Evolutionary conservation across 176 grass and related monocot genomes (phyloP), one percentile per base, ranked within the genome.

Genomic region (Metroxylon sagu): DNA sequence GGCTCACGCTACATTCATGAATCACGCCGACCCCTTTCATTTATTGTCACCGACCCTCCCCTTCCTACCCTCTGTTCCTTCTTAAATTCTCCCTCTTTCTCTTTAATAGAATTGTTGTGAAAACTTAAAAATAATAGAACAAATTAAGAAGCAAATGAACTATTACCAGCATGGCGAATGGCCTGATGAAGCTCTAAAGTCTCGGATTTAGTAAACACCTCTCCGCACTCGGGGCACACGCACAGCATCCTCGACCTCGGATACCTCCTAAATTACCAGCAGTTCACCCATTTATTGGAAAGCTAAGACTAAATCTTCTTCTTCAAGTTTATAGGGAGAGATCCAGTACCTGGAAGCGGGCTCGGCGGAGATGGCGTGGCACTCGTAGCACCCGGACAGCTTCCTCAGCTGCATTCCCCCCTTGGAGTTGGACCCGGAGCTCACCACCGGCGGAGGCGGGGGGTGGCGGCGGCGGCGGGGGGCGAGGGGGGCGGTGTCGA

Each of bases 101-200:
- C 6, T 35, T 10, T 1, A 49, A 16, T 56, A 63, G 49, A 55
- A 74, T 63, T 65, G 71, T 31, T n/a, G 28, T 56, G 50, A 65
- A 55, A 74, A 64, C 62, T 56, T 19, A 52, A 64, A 60, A 48
- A 50, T 29, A 21, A 61, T 49, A 56, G 53, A 49, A 53, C 56
- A 65, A 56, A 52, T 5, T 26, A 62, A 50, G 52, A 50, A 26
- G 26, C 56, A 68, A 43, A 27, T 0, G 2, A 35, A 31, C 48
- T 27, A 5, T 3, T 82, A 91, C 93, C 93, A 10, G 87, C 93
- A 55, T 98, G 93, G 25, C 87, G 79, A 30, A 75, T 69, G 63
- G 81, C 77, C 61, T 98, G 87, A 75, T 98, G 93, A 2, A 88
- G 78, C 60, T 98, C 93, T 72, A 98, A 57, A 81, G 65, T 76